Base-by-base conservation (phyloP, 1,139 yeast genomes). In the Taphrina populina region DNA sequence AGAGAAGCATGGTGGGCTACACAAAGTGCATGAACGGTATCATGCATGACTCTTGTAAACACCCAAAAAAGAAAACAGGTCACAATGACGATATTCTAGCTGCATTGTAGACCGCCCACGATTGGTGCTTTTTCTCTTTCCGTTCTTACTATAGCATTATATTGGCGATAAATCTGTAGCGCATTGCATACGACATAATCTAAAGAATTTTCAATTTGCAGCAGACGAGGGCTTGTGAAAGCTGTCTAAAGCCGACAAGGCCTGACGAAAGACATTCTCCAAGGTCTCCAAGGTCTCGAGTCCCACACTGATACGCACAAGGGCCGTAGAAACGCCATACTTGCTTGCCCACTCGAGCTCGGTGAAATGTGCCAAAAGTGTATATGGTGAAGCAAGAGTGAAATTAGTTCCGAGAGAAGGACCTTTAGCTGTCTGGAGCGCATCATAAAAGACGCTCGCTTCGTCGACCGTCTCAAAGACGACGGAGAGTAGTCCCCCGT, bases 361-460 rank as follows among this genome's bases (percentile, higher is more conserved):
- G 49, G 74, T 76, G 67, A 82, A 90, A 69, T 92, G 96, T 0
- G 96, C 96, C 60, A 92, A 75, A 46, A 92, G 79, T 2, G 96
- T 79, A 69, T 92, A 92, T 6, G 97, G 97, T 66, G 95, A 88
- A 3, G 88, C 90, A 64, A 90, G 74, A 0, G 97, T 88, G 72
- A 88, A 88, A 69, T 88, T 92, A 0, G 97, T 88, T 3, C 97
- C 97, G 63, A 92, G 76, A 15, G 95, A 85, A 2, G 97, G 97
- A 2, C 97, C 97, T 69, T 92, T 92, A 61, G 92, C 87, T 58
- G 90, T 72, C 49, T 78, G 75, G 47, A 86, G 78, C 2, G 81
- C 75, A 69, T 92, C 85, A 72, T 84, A 92, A 67, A 92, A 92
- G 26, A 73, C 73, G 41, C 76, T 76, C 0, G 96, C 95, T 62